A percentile compares a stretch with the other conserved stretches of the same genome.
Evolutionary conservation across 768 basidiomycete species (phyloP).

Genomic region (Steccherinum ochraceum): DNA sequence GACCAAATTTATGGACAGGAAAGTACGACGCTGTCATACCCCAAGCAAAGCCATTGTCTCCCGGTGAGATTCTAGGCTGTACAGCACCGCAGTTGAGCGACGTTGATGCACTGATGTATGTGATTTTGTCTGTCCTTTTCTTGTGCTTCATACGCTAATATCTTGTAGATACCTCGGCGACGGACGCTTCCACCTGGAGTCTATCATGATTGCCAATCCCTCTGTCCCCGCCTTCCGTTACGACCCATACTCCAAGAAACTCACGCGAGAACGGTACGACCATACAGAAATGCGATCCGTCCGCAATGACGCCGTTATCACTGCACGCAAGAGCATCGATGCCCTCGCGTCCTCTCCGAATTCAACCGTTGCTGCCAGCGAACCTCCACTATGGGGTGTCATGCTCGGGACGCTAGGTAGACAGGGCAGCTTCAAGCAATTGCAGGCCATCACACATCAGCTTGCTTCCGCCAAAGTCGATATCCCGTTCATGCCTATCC

Average conservation of each 20-base stretch:
- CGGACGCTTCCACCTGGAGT: slow-evolving; percentile 96
- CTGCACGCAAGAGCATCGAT: slow-evolving; percentile 61
- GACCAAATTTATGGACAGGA: slow-evolving; percentile 40
- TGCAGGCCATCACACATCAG: slow-evolving; percentile 76
- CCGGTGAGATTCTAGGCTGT: slow-evolving; percentile 95
- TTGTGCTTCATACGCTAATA: slow-evolving; percentile 7
- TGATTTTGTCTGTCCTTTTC: slow-evolving; percentile 7
- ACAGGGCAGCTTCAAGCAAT: slow-evolving; percentile 87
- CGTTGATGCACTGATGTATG: slow-evolving; percentile 90
- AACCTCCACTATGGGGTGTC: slow-evolving; percentile 69
- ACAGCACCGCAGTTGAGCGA: slow-evolving; percentile 79
- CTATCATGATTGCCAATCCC: slow-evolving; percentile 99
- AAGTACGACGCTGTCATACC: slow-evolving; percentile 76
- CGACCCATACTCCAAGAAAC: slow-evolving; percentile 96
- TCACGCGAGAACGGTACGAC: slow-evolving; percentile 88
- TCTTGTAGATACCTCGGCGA: slow-evolving; percentile 87
- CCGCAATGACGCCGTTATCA: slow-evolving; percentile 68
- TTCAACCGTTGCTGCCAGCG: slow-evolving; percentile 2
- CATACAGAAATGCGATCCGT: slow-evolving; percentile 80
- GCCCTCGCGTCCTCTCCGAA: slow-evolving; percentile 13
- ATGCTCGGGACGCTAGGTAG: slow-evolving; percentile 91
- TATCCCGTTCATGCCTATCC: slow-evolving; percentile 81
- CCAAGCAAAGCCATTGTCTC: slow-evolving; percentile 85
- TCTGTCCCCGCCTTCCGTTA: slow-evolving; percentile 92
- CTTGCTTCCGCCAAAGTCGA: slow-evolving; percentile 44